Evolutionary conservation across 2,329 filamentous ascomycete species (phyloP), one percentile per base, ranked within the genome.

Genomic region (Fonsecaea erecta): DNA sequence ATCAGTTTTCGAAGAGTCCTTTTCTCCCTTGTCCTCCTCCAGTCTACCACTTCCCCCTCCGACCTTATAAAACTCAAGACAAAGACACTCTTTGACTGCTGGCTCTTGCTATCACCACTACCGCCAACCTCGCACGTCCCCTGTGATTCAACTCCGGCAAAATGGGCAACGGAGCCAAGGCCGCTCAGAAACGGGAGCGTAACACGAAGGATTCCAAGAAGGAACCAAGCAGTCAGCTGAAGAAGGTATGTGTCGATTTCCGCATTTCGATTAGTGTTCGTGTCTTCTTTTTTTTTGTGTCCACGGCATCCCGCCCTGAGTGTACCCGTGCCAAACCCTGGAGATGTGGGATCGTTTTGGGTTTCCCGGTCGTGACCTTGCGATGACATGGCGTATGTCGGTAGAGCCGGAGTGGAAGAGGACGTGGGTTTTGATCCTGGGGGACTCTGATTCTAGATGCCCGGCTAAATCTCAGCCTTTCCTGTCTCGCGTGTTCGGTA

Each of bases 161-260:
- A 11, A 68, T 70, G 68, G 68, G 68, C 30, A 70, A 70, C 66
- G 87, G 87, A 80, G 85, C 85, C 77, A 89, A 87, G 78, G 86
- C 87, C 76, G 82, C 84, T 76, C 86, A 88, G 79, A 90, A 90
- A 86, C 88, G 89, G 71, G 89, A 90, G 77, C 88, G 89, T 79
- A 88, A 88, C 76, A 81, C 82, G 70, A 89, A 90, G 79, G 85
- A 89, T 68, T 76, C 76, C 69, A 85, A 83, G 74, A 79, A 77
- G 59, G 68, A 64, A 24, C 78, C 76, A 69, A 89, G 87, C 80
- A 90, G 88, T 69, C 88, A 91, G 79, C 82, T 88, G 75, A 90
- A 90, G 80, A 78, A 81, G 71, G 86, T 89, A 81, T 66, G 86
- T 84, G 60, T 43, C 7, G 18, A 46, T 43, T 60, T 40, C 26